Percentiles rank a stretch among this genome's conserved stretches.
Conservation (phyloP, 148 eudicot species). For the Mesembryanthemum crystallinum region DNA sequence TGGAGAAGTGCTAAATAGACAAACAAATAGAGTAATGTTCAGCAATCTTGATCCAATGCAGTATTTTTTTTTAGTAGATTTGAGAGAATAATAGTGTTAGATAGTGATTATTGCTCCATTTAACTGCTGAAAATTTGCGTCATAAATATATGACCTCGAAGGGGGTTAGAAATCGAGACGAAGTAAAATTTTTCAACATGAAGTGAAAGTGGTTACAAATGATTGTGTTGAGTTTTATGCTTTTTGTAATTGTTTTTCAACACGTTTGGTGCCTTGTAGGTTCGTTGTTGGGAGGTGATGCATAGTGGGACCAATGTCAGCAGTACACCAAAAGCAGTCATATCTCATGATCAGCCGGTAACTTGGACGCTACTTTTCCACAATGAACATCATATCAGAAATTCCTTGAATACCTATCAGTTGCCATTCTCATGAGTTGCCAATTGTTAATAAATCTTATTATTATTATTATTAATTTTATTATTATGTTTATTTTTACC, state of each 20-base stretch:
- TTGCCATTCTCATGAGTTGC: constrained; percentile 7
- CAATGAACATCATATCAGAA: not conserved
- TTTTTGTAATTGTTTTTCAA: not conserved
- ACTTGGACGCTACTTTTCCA: not conserved
- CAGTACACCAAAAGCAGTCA: constrained; percentile 68
- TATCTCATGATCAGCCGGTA: constrained; percentile 91
- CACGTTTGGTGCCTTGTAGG: constrained; percentile 36
- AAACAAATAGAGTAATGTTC: not conserved
- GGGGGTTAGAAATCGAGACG: not conserved
- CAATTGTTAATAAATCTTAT: not conserved
- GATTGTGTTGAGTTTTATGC: not conserved
- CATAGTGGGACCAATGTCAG: constrained; percentile 50
- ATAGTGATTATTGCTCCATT: not conserved
- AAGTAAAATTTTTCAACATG: no score
- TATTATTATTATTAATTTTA: no score
- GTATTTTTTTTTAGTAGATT: not conserved
- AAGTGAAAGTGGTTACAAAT: not conserved
- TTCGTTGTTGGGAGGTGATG: constrained; percentile 88
- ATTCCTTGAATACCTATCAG: not conserved
- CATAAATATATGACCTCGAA: not conserved
- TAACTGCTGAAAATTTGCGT: not conserved
- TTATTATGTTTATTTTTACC: no score
- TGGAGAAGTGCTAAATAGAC: not conserved
- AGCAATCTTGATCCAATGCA: not conserved
- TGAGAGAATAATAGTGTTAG: not conserved